phyloP scores from a whole-genome alignment of 2,329 filamentous ascomycete genomes.

The Fusarium tanahbumbuense region DNA sequence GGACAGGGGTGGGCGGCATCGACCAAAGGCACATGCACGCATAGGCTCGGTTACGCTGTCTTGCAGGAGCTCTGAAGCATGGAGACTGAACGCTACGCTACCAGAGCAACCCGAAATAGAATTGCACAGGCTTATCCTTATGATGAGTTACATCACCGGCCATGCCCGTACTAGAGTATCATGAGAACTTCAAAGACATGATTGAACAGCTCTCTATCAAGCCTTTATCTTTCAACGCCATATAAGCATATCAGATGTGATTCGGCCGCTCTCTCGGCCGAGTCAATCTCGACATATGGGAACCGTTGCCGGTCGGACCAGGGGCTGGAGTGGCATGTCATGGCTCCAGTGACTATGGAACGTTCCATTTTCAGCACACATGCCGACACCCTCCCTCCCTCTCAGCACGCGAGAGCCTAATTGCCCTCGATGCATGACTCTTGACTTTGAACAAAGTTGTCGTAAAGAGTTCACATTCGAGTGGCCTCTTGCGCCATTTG shows the following conservation, averaged over 20 bases:
- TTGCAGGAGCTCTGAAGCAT: slow-evolving; percentile 23
- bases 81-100: slow-evolving; percentile 5
- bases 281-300: slow-evolving; percentile 18
- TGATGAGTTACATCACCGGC: neutral
- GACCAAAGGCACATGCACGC: slow-evolving; percentile 25
- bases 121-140: neutral
- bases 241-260: neutral
- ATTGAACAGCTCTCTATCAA: neutral
- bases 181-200: neutral
- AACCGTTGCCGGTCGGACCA: slow-evolving; percentile 21
- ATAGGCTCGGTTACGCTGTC: slow-evolving; percentile 16
- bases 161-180: neutral
- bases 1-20: slow-evolving; percentile 33
- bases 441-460: neutral
- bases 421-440: neutral
- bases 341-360: slow-evolving; percentile 37
- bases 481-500: neutral
- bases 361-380: slow-evolving; percentile 35
- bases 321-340: slow-evolving; percentile 29
- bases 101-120: slow-evolving; percentile 7
- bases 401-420: neutral
- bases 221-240: neutral
- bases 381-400: slow-evolving; percentile 1
- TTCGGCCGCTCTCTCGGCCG: slow-evolving; percentile 36
- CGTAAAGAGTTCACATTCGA: neutral